Conservation (phyloP, 208 protist genomes). For the Acanthamoeba triangularis region DNA sequence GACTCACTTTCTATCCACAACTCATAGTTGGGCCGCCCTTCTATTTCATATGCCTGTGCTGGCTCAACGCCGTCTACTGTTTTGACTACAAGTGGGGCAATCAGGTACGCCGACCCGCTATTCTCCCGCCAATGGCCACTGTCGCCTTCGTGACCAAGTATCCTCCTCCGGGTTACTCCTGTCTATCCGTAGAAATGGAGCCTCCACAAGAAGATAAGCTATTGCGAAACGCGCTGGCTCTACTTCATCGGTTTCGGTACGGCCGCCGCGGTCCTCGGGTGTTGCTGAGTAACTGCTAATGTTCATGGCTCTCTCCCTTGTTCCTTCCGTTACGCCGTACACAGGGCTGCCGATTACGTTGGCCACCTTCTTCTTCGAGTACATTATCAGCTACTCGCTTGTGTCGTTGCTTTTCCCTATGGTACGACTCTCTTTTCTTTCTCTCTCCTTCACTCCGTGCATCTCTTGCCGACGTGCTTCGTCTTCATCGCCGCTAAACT, state of each 20-base stretch:
- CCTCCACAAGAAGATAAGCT: constrained; percentile 60
- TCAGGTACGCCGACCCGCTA: not conserved
- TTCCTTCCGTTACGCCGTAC: not conserved
- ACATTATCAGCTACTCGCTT: constrained; percentile 61
- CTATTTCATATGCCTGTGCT: constrained; percentile 71
- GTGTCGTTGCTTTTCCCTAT: constrained; percentile 68
- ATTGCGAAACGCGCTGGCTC: constrained; percentile 75
- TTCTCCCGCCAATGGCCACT: no score
- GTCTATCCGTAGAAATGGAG: not conserved
- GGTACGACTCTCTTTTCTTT: constrained; percentile 12
- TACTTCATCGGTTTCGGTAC: constrained; percentile 77
- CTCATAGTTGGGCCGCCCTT: constrained; percentile 42
- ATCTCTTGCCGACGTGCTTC: not conserved
- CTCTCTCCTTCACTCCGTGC: not conserved
- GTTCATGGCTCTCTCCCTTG: no score
- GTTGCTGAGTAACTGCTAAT: not conserved
- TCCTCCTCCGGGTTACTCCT: not conserved
- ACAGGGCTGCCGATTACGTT: constrained; percentile 51
- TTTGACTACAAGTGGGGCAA: constrained; percentile 76
- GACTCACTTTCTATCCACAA: not conserved
- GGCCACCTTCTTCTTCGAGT: constrained; percentile 74
- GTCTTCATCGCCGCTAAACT: not conserved
- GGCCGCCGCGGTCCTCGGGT: not conserved
- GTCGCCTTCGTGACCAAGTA: not conserved
- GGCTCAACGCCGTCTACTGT: constrained; percentile 72